Percentiles rank a stretch among this genome's conserved stretches.
These are phyloP conservation scores for Tephrocybe sp. DNA, from an alignment of 768 basidiomycete species.

Conservation along the genomic window DNA sequence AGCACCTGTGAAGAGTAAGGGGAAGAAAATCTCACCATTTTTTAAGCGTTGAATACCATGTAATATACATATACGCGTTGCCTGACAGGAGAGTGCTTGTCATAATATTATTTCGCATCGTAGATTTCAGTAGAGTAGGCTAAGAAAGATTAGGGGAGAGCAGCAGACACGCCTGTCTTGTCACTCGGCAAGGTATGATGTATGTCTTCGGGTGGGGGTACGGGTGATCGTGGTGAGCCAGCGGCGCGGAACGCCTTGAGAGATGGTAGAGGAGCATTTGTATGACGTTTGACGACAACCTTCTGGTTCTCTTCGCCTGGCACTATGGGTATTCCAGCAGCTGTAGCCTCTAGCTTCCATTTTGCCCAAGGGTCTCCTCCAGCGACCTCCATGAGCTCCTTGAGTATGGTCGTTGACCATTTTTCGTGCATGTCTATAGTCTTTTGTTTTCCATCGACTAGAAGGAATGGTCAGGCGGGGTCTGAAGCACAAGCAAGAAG, in stretches of 20 bases:
- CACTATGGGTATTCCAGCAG: slow-evolving; percentile 47
- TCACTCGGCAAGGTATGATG: not conserved
- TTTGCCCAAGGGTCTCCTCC: slow-evolving; percentile 59
- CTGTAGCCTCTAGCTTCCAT: slow-evolving; percentile 47
- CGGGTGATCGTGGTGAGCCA: not conserved
- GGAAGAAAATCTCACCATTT: slow-evolving; percentile 4
- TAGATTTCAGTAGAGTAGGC: not conserved
- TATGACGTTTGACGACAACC: slow-evolving; percentile 19
- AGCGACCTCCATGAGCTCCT: slow-evolving; percentile 67
- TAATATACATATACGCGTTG: not conserved
- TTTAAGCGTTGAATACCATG: not conserved
- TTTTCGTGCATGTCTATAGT: slow-evolving; percentile 60
- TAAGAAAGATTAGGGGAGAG: slow-evolving; percentile 20
- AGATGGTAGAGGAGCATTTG: slow-evolving; percentile 22
- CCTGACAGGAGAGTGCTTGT: too few relatives aligned
- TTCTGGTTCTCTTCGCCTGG: slow-evolving; percentile 38
- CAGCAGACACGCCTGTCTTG: slow-evolving; percentile 24
- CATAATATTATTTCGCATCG: slow-evolving; percentile 4
- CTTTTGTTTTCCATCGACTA: slow-evolving; percentile 49
- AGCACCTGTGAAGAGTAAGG: slow-evolving; percentile 16
- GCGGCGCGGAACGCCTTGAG: slow-evolving; percentile 19
- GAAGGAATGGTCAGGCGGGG: not conserved
- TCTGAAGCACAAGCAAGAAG: not conserved
- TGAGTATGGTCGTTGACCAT: slow-evolving; percentile 64
- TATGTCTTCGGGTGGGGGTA: slow-evolving; percentile 6